A percentile compares a stretch with the other conserved stretches of the same genome.
phyloP scores from a whole-genome alignment of 2,329 filamentous ascomycete species.

The Aspergillus terreus region DNA sequence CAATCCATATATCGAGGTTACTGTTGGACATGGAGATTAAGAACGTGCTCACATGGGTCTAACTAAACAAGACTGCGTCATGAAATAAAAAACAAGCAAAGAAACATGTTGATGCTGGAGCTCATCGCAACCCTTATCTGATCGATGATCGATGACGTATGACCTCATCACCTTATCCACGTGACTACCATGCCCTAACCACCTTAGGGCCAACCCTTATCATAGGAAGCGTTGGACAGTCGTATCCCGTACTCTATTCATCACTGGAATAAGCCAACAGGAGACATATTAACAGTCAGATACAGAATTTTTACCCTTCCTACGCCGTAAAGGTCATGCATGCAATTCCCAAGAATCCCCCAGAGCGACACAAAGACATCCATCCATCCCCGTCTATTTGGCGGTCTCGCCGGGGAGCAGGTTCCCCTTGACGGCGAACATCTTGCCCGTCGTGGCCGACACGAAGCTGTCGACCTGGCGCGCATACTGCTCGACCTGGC shows the following conservation, averaged over 20 bases:
- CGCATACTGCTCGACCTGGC: slow-evolving; percentile 97
- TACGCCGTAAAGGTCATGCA: slow-evolving; percentile 44
- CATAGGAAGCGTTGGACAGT: slow-evolving; percentile 7
- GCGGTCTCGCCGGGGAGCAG: slow-evolving; percentile 54
- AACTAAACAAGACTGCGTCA: background rate
- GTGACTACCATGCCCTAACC: slow-evolving; percentile 5
- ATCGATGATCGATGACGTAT: slow-evolving; percentile 6
- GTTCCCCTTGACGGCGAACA: slow-evolving; percentile 87
- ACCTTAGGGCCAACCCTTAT: slow-evolving; percentile 4
- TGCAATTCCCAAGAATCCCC: slow-evolving; percentile 34
- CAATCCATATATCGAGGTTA: slow-evolving; percentile 56
- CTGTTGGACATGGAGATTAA: slow-evolving; percentile 22
- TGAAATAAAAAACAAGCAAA: slow-evolving; percentile 2
- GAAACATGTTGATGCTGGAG: slow-evolving; percentile 2
- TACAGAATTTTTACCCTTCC: slow-evolving; percentile 38
- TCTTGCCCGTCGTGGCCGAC: slow-evolving; percentile 86
- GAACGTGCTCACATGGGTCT: background rate
- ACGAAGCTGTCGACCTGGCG: slow-evolving; percentile 96
- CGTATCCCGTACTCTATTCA: slow-evolving; percentile 25
- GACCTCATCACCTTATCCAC: slow-evolving; percentile 6
- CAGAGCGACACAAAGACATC: slow-evolving; percentile 20
- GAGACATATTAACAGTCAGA: slow-evolving; percentile 38
- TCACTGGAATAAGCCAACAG: slow-evolving; percentile 29
- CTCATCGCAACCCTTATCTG: slow-evolving; percentile 9
- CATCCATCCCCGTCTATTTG: slow-evolving; percentile 27